Percentiles rank a stretch among this genome's conserved stretches.
These are phyloP conservation scores for Leishmania mexicana DNA, from an alignment of 208 protist genomes.

Conservation along the genomic window DNA sequence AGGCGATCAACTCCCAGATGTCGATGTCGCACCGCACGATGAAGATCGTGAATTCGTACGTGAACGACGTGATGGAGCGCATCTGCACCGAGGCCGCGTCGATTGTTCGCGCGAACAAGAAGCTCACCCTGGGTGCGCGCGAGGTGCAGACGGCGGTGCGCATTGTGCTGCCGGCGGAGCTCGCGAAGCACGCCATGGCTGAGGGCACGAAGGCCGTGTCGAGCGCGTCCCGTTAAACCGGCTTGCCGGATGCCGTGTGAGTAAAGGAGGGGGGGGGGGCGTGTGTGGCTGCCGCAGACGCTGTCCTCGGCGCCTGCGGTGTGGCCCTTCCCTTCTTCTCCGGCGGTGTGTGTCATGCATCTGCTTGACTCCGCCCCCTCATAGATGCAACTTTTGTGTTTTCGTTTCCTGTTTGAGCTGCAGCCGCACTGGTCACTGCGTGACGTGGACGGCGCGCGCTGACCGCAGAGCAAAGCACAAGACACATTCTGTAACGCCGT, in stretches of 20 bases:
- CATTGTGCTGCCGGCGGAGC: conserved; percentile 96
- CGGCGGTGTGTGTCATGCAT: background rate
- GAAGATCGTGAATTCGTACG: conserved; percentile 98
- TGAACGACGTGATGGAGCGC: conserved; percentile 98
- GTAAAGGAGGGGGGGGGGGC: background rate
- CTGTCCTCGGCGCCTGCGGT: background rate
- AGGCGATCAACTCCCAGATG: conserved; percentile 96
- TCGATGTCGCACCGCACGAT: conserved; percentile 96
- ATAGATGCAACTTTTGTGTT: background rate
- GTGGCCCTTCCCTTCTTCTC: background rate
- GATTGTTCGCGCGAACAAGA: conserved; percentile 96
- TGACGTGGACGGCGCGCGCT: no score
- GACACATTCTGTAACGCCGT: no score
- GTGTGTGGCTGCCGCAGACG: background rate
- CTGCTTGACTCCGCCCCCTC: background rate
- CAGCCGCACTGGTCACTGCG: no score
- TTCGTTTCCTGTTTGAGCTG: background rate
- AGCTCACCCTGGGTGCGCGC: conserved; percentile 93
- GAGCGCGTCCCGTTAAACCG: conserved; percentile 48
- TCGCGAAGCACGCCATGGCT: conserved; percentile 98
- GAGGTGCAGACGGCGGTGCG: conserved; percentile 97
- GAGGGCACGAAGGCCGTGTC: conserved; percentile 98
- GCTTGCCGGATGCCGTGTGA: background rate
- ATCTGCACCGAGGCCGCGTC: conserved; percentile 94
- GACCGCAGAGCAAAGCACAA: no score